phyloP scores from a whole-genome alignment of 306 rosid genomes.

The Quercus aquifolioides region DNA sequence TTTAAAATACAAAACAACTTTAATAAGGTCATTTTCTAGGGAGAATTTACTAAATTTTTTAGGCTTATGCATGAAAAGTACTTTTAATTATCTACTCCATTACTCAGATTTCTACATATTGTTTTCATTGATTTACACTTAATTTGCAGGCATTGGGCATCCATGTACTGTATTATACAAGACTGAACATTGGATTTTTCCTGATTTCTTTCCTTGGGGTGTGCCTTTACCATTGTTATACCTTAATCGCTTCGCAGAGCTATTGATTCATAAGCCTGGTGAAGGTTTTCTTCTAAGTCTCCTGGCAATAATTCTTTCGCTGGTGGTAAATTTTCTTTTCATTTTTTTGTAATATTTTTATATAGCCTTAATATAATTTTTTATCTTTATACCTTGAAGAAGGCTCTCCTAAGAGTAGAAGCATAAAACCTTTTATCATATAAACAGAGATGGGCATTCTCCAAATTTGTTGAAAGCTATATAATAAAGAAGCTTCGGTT shows the following conservation, averaged over 20 bases:
- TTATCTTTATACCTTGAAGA: too few species aligned
- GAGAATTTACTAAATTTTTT: too few species aligned
- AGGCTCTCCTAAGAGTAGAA: not conserved
- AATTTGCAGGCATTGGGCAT: conserved; percentile 34
- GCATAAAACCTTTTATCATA: not conserved
- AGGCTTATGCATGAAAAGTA: too few species aligned
- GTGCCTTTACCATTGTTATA: conserved; percentile 43
- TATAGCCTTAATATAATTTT: too few species aligned
- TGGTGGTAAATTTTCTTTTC: conserved; percentile 26
- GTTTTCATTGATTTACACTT: not conserved
- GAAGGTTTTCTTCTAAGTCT: conserved; percentile 45
- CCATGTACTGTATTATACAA: conserved; percentile 58
- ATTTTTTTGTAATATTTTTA: too few species aligned
- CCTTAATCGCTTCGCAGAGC: conserved; percentile 58
- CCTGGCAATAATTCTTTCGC: conserved; percentile 53
- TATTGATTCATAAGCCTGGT: conserved; percentile 66
- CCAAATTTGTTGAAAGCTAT: conserved; percentile 61
- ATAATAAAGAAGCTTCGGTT: conserved; percentile 37
- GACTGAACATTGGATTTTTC: conserved; percentile 52
- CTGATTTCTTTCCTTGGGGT: conserved; percentile 67
- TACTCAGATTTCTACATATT: too few species aligned
- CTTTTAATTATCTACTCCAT: too few species aligned
- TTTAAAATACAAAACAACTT: too few species aligned
- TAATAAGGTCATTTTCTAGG: too few species aligned
- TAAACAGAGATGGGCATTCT: conserved; percentile 51